These are phyloP conservation scores for Aphanomyces astaci DNA, from an alignment of 352 stramenopile genomes.

Conservation along the genomic window DNA sequence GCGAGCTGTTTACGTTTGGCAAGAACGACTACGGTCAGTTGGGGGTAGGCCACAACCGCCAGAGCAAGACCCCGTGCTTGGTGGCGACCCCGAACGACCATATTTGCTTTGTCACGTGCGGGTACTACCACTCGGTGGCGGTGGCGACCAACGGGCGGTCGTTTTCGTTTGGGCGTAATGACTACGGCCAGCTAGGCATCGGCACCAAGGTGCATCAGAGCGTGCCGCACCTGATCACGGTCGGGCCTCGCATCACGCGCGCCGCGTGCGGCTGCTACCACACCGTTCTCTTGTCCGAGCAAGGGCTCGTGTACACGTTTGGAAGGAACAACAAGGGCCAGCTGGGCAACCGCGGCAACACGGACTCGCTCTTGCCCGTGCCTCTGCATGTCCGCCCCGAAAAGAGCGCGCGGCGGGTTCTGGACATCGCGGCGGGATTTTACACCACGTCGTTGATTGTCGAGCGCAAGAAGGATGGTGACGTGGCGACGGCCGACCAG, in stretches of 20 bases:
- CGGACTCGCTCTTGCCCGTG: conserved; percentile 71
- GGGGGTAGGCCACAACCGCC: conserved; percentile 63
- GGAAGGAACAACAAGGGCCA: conserved; percentile 86
- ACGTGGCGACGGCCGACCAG: conserved; percentile 66
- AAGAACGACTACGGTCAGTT: conserved; percentile 87
- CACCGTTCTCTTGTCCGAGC: conserved; percentile 72
- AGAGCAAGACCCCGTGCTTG: conserved; percentile 58
- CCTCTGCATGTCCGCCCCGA: conserved; percentile 74
- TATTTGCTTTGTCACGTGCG: conserved; percentile 72
- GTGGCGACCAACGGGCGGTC: conserved; percentile 54
- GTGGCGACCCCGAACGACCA: conserved; percentile 60
- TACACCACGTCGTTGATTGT: conserved; percentile 84
- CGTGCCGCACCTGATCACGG: conserved; percentile 48
- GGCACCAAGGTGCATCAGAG: conserved; percentile 81
- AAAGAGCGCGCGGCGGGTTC: conserved; percentile 62
- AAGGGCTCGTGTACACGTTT: conserved; percentile 79
- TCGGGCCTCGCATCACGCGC: conserved; percentile 64
- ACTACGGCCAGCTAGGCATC: conserved; percentile 82
- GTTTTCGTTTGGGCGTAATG: conserved; percentile 79
- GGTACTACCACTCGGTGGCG: conserved; percentile 80
- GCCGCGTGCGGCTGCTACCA: conserved; percentile 83
- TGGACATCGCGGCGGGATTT: conserved; percentile 78
- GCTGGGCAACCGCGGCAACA: conserved; percentile 74
- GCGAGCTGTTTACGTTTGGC: conserved; percentile 67
- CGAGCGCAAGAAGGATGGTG: conserved; percentile 74